phyloP scores from a whole-genome alignment of 257 asterid species.

The Paraleonurus japonicus region DNA sequence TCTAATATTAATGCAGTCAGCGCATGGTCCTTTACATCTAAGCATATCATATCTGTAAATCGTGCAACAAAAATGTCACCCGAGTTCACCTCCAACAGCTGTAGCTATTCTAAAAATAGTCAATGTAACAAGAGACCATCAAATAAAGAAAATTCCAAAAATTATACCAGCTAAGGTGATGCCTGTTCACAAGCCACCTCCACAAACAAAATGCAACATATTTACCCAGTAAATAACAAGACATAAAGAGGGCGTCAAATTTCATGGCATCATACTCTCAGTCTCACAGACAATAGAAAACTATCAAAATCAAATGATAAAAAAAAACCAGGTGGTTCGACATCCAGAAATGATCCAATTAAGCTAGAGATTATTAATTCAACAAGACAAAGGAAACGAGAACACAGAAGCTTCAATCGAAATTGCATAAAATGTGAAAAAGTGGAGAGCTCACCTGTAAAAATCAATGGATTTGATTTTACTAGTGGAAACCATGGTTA shows the following conservation, averaged over 20 bases:
- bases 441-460: slow-evolving; percentile 38
- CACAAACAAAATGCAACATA: slow-evolving; percentile 8
- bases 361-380: background rate
- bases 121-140: slow-evolving; percentile 11
- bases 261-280: background rate
- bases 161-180: background rate
- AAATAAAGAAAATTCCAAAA: background rate
- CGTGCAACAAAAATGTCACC: background rate
- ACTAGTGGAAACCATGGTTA: slow-evolving; percentile 43
- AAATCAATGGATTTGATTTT: slow-evolving; percentile 56
- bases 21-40: background rate
- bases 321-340: background rate
- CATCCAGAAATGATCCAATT: background rate
- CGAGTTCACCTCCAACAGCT: background rate
- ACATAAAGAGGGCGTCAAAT: background rate
- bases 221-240: background rate
- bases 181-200: slow-evolving; percentile 12
- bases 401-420: background rate
- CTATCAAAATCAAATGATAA: background rate
- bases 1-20: background rate
- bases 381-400: background rate
- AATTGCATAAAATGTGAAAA: background rate
- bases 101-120: background rate
- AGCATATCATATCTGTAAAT: background rate
- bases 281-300: slow-evolving; percentile 5